These are phyloP conservation scores for Vicia sativa DNA, from an alignment of 306 rosid species.

Conservation along the genomic window DNA sequence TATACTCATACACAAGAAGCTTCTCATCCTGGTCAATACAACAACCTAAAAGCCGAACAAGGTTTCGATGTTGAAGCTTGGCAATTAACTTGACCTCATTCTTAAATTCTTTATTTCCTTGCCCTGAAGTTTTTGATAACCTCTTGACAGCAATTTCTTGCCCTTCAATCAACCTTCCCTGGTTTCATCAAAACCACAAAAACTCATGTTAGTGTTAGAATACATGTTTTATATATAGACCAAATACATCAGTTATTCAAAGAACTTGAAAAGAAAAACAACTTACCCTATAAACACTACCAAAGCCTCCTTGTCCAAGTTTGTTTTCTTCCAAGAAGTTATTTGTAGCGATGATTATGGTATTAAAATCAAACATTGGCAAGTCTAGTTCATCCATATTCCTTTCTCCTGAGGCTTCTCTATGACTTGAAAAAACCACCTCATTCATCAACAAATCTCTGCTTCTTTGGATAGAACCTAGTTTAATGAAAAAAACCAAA, in stretches of 20 bases:
- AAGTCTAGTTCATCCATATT: conserved; percentile 55
- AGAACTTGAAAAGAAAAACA: background rate
- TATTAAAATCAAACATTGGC: conserved; percentile 54
- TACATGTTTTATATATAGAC: background rate
- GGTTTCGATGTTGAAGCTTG: conserved; percentile 76
- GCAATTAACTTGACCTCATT: conserved; percentile 68
- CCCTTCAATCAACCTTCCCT: conserved; percentile 68
- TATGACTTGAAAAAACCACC: conserved; percentile 45
- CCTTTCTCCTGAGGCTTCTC: conserved; percentile 48
- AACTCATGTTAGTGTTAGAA: conserved; percentile 38
- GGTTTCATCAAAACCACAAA: conserved; percentile 23
- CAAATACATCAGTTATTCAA: too few relatives aligned
- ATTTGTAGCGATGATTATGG: conserved; percentile 49
- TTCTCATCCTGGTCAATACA: conserved; percentile 63
- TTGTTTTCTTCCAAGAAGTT: conserved; percentile 50
- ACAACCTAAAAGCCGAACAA: conserved; percentile 68
- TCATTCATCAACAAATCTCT: conserved; percentile 52
- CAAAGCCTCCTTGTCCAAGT: conserved; percentile 68
- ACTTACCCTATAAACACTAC: conserved; percentile 57
- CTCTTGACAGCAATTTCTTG: conserved; percentile 78
- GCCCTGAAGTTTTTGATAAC: conserved; percentile 60
- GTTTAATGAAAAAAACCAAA: conserved; percentile 32
- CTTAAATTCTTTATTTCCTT: conserved; percentile 74
- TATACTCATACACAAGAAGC: conserved; percentile 71
- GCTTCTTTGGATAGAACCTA: conserved; percentile 64